Evolutionary conservation across 2,329 filamentous ascomycete genomes (phyloP), one percentile per base, ranked within the genome.

Genomic region (Neoscytalidium dimidiatum): DNA sequence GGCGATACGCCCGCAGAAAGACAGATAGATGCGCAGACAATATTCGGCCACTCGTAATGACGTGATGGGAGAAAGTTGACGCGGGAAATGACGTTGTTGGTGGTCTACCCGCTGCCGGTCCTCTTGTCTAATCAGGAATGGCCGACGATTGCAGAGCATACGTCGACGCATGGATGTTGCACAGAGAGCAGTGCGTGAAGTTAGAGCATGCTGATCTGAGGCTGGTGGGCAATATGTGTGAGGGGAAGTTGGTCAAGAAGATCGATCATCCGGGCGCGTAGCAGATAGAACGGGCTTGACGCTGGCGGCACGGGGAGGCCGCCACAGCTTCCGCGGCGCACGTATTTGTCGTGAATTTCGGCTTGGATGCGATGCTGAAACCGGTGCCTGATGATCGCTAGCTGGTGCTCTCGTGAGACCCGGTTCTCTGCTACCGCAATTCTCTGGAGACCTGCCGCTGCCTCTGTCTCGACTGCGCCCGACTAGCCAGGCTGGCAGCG

Each of bases 41-140:
- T 46, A 60, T 46, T 46, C 23, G 11, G 56, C 56, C 56, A n/a
- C 38, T 60, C 56, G 7, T 29, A 33, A 41, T 60, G 56, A 60
- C 56, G 56, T 46, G 56, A 29, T 33, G 56, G 38, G 41, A 60
- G 26, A 58, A 44, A 14, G 53, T 58, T 38, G 53, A 31, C 53
- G 53, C 53, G 53, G 56, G 56, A n/a, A 11, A 44, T 60, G 56
- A 60, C 56, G 56, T 60, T 46, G 56, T 29, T 29, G 53, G 41
- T 60, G 26, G 41, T 23, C 53, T 44, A 38, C 52, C 13, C 52
- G 35, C 53, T 33, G 56, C 56, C 56, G 56, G 56, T 60, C 56
- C 26, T 60, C 56, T 46, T 60, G 56, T 60, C 56, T 46, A 29
- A 60, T 60, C 43, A 28, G 56, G 41, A 26, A 60, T 60, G 56